Conservation (phyloP, 805 yeast genomes). For the Saccharomycopsis sp. region DNA sequence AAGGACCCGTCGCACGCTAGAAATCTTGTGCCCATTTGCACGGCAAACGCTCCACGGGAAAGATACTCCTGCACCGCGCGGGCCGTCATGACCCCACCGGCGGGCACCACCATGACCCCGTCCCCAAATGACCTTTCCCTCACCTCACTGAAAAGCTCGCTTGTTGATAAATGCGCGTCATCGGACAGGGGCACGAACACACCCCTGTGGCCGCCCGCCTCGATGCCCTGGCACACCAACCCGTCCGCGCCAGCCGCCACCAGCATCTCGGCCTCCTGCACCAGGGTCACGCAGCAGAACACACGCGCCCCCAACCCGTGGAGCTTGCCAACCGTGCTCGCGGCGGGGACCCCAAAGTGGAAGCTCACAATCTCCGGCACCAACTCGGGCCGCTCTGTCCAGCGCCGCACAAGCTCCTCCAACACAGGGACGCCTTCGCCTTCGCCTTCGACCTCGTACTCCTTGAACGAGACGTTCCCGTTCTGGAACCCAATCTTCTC, state of each 20-base stretch:
- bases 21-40: slow-evolving; percentile 48
- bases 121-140: slow-evolving; percentile 9
- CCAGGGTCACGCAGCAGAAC: slow-evolving; percentile 39
- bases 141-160: slow-evolving; percentile 23
- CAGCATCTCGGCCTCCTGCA: slow-evolving; percentile 33
- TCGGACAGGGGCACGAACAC: slow-evolving; percentile 31
- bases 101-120: slow-evolving; percentile 31
- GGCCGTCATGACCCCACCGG: slow-evolving; percentile 44
- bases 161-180: slow-evolving; percentile 30
- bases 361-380: slow-evolving; percentile 41
- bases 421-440: slow-evolving; percentile 10
- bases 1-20: slow-evolving; percentile 30
- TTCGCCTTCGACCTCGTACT: slow-evolving; percentile 19
- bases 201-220: slow-evolving; percentile 63
- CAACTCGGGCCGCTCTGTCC: neutral
- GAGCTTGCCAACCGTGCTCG: slow-evolving; percentile 27
- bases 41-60: slow-evolving; percentile 39
- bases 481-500: slow-evolving; percentile 8
- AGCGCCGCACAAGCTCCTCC: slow-evolving; percentile 3
- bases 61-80: slow-evolving; percentile 28
- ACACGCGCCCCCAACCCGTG: slow-evolving; percentile 33
- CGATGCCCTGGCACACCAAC: slow-evolving; percentile 46
- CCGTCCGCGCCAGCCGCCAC: slow-evolving; percentile 35
- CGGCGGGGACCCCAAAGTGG: slow-evolving; percentile 42
- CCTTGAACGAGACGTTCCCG: slow-evolving; percentile 21